Evolutionary conservation across 129 eudicot species (phyloP).

Genomic region (Silybum marianum): DNA sequence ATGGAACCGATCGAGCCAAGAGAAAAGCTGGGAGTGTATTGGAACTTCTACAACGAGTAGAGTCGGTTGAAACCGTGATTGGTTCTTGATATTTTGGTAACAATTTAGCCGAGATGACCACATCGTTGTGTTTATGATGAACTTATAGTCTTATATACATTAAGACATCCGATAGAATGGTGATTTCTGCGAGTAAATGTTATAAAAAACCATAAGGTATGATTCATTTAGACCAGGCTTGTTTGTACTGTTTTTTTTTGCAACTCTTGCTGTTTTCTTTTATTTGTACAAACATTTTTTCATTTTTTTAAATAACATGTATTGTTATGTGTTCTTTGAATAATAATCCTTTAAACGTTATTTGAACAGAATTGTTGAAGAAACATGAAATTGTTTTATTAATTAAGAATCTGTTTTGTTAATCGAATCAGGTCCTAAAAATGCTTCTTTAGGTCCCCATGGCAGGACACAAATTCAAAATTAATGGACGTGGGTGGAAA

Average conservation of each 20-base stretch:
- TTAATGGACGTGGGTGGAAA: not conserved
- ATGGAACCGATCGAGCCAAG: slow-evolving; percentile 92
- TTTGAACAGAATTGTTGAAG: not conserved
- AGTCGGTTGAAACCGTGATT: slow-evolving; percentile 27
- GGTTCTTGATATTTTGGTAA: not conserved
- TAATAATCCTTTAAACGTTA: not conserved
- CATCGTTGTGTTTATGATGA: not conserved
- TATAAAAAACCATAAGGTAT: not conserved
- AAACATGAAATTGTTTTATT: not conserved
- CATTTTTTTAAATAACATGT: not conserved
- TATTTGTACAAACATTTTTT: not conserved
- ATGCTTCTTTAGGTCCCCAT: not conserved
- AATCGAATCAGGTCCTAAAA: not conserved
- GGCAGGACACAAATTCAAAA: too few species aligned
- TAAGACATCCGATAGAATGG: not conserved
- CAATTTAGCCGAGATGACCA: not conserved
- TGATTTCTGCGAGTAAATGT: not conserved
- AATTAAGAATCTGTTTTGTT: not conserved
- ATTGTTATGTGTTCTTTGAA: not conserved
- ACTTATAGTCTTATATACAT: not conserved
- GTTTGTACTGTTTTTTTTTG: not conserved
- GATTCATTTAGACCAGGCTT: not conserved
- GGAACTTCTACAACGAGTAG: slow-evolving; percentile 67
- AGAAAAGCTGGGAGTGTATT: slow-evolving; percentile 80
- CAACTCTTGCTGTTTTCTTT: too few species aligned